phyloP scores from a whole-genome alignment of 306 rosid species.

The Glycine latifolia region DNA sequence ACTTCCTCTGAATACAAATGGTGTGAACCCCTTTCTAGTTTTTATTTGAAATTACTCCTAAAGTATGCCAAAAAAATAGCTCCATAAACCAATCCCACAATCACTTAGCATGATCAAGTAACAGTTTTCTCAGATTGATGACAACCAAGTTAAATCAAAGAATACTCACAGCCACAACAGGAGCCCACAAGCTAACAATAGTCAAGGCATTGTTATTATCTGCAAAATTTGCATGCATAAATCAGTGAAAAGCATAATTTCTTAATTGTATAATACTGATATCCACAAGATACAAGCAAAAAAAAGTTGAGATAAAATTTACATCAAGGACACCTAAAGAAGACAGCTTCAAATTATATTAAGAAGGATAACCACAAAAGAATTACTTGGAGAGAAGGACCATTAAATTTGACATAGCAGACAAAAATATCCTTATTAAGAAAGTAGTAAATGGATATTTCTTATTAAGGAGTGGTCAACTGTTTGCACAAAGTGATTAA shows the following conservation, averaged over 20 bases:
- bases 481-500: slow-evolving; percentile 5
- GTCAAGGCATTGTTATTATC: slow-evolving; percentile 82
- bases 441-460: background rate
- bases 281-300: background rate
- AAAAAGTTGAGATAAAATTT: background rate
- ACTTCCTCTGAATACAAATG: slow-evolving; percentile 11
- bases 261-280: background rate
- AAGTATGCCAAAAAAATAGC: background rate
- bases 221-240: slow-evolving; percentile 55
- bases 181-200: slow-evolving; percentile 87
- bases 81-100: slow-evolving; percentile 29
- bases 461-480: background rate
- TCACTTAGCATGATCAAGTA: slow-evolving; percentile 20
- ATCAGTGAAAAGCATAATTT: slow-evolving; percentile 43
- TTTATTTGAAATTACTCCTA: slow-evolving; percentile 3
- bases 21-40: background rate
- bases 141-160: slow-evolving; percentile 33
- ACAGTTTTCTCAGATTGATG: slow-evolving; percentile 17
- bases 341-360: background rate
- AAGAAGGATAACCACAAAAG: background rate
- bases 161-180: slow-evolving; percentile 94
- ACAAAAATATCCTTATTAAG: background rate
- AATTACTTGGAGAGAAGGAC: background rate
- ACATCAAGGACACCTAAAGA: background rate
- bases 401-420: background rate